Evolutionary conservation across 169 alveolate genomes (phyloP), one percentile per base, ranked within the genome.

Genomic region (Plasmodium cynomolgi): DNA sequence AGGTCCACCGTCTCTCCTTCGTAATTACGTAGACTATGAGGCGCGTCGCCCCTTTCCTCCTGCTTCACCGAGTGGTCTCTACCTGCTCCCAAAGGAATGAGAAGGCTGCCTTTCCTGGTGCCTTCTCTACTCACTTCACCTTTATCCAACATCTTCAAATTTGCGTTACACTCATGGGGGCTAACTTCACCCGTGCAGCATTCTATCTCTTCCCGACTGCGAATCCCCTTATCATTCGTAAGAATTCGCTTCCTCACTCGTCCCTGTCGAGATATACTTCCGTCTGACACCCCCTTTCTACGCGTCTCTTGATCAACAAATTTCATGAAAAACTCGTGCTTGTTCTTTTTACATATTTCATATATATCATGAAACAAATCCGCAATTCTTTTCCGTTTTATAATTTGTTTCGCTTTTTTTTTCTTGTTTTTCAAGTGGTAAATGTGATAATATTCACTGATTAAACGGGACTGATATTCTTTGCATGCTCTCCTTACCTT

Each of bases 331-430:
- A 15, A 26, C 11, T 86, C 81, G 47, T 17, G 68, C 26, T 86
- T 86, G 13, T 86, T 79, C 3, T 34, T 29, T 71, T 75, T 75
- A 86, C 86, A 86, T 20, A 79, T 56, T 56, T 56, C 56, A 86
- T 54, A 86, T 23, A 86, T 31, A 17, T 44, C 41, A 31, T 58
- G 54, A 15, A 86, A 58, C 15, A 86, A 86, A 33, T 54, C 81
- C 15, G 71, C 15, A 11, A 86, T 15, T 8, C 26, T 75, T 37
- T 86, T 86, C 29, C 72, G 44, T 56, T 86, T 86, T 26, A 54
- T 4, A 75, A 86, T 58, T 31, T 23, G 34, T 54, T 50, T 86
- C 44, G 17, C 71, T 20, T 79, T 20, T 20, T 75, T 54, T n/a
- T 54, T 62, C 74, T 75, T 54, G 7, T 86, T 75, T 71, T 54